Base-by-base conservation (phyloP, 495 filamentous ascomycete genomes). In the Penicillium coprophilum region DNA sequence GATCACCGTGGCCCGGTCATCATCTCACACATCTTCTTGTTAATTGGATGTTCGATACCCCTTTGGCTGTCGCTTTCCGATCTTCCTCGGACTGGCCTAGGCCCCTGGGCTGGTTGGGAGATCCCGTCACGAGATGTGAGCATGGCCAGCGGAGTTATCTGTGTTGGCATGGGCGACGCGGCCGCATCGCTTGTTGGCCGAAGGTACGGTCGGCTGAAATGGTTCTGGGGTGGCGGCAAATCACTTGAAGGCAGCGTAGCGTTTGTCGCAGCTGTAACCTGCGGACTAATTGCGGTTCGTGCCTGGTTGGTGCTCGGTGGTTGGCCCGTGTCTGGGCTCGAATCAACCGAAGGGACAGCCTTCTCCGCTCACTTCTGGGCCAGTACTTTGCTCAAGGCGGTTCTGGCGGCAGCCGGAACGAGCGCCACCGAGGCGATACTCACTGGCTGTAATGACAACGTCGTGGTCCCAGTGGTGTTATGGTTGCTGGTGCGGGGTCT, bases 391-490 rank as follows among this genome's bases (percentile, higher is more conserved):
- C 76, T 72, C 38, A 92, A 88, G 69, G 81, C 85, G 45, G 72
- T 79, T 19, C 64, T 85, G 43, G 92, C 91, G 49, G 91, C 90
- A 7, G 79, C 79, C 38, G 85, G 91, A 53, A 90, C 93, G 30
- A 96, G 91, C 71, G 80, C 96, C 55, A 94, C 92, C 54, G 94
- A 97, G 76, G 92, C 94, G 19, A 92, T 97, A 55, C 75, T 97
- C 53, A 97, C 95, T 44, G 95, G 94, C 11, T 94, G 92, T 48
- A 99, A 99, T 78, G 94, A 99, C 76, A 99, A 99, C 78, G 93
- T 99, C 24, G 83, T 97, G 52, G 94, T 97, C 58, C 95, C 95
- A n/a, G 83, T 97, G 39, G 87, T 95, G 52, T 72, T 97, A 48
- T 99, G 94, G 94, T 77, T 90, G 63, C 80, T 94, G 60, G 91